Evolutionary conservation across 2,329 filamentous ascomycete genomes (phyloP), one percentile per base, ranked within the genome.

Genomic region (Tolypocladium ophioglossoides): DNA sequence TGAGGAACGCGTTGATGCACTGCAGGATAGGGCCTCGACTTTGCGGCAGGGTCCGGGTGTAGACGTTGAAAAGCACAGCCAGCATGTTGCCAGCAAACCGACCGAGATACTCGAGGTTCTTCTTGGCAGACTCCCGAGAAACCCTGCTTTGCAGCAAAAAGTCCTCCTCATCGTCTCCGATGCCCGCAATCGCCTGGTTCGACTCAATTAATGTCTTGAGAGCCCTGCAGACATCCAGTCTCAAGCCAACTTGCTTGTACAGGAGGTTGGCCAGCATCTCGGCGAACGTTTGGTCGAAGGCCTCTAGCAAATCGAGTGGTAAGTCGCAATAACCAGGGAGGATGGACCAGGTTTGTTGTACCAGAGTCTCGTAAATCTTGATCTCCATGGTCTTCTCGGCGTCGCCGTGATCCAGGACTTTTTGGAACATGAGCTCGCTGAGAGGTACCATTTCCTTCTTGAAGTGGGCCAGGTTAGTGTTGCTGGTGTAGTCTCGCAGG

Each of bases 1-100:
- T 95, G 55, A 99, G 75, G 71, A 91, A 97, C 6, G 90, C 85
- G 70, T 97, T 96, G 74, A 97, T 94, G 58, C 91, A 96, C 68
- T 92, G 89, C 37, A 99, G 76, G 53, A 99, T 94, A 22, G 89
- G 90, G 0, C 90, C 91, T 61, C 94, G 82, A 64, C 89, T 94
- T 65, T 96, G 90, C 2, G 94, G 92, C 30, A 99, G 78, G 1
- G 94, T 99, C 70, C 96, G 89, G 59, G 89, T 96, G 74, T 99
- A 99, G 47, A 99, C 92, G 67, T 99, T 99, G 78, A 99, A 97
- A n/a, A 99, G 76, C 0, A 97, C 92, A 8, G 94, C 91, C 44
- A 99, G 82, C 72, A 99, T 81, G 64, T 97, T 97, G 57, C 86
- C 86, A 1, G 92, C 80, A 65, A 94, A 91, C 1, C 76, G 75